These are phyloP conservation scores for Fusarium sulawesiense DNA, from an alignment of 2,329 filamentous ascomycete species.

Conservation along the genomic window DNA sequence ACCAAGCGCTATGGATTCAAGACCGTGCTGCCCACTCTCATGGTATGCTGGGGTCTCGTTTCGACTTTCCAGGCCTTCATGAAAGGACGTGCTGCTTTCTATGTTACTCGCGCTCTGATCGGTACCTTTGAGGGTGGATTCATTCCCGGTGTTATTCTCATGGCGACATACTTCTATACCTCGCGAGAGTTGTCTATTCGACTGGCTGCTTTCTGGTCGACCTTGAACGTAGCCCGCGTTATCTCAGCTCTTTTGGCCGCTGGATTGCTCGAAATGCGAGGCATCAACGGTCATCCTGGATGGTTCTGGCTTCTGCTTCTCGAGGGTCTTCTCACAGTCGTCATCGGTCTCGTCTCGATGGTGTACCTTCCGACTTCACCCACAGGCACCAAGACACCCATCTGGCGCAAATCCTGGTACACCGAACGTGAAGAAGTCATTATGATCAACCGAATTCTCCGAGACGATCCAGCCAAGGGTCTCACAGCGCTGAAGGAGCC, in stretches of 20 bases:
- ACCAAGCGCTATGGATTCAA: conserved; percentile 69
- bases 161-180: conserved; percentile 79
- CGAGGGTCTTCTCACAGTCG: conserved; percentile 58
- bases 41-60: conserved; percentile 62
- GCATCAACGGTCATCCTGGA: conserved; percentile 59
- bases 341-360: conserved; percentile 65
- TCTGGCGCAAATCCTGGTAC: conserved; percentile 75
- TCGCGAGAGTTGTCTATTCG: conserved; percentile 73
- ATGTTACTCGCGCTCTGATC: conserved; percentile 63
- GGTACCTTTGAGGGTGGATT: conserved; percentile 67
- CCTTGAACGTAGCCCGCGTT: conserved; percentile 57
- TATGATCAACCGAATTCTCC: conserved; percentile 71
- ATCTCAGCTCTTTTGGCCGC: conserved; percentile 62
- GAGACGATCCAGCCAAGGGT: conserved; percentile 66
- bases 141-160: conserved; percentile 71
- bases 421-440: conserved; percentile 75
- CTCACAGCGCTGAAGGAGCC: conserved; percentile 59
- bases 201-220: conserved; percentile 75
- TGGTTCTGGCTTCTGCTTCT: conserved; percentile 67
- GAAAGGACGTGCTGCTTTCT: conserved; percentile 58
- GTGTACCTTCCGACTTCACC: conserved; percentile 73
- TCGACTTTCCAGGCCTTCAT: conserved; percentile 64
- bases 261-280: conserved; percentile 62
- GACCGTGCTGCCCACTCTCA: conserved; percentile 64
- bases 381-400: conserved; percentile 69